These are phyloP conservation scores for Fusarium transvaalense DNA, from an alignment of 2,329 filamentous ascomycete genomes.

Conservation along the genomic window DNA sequence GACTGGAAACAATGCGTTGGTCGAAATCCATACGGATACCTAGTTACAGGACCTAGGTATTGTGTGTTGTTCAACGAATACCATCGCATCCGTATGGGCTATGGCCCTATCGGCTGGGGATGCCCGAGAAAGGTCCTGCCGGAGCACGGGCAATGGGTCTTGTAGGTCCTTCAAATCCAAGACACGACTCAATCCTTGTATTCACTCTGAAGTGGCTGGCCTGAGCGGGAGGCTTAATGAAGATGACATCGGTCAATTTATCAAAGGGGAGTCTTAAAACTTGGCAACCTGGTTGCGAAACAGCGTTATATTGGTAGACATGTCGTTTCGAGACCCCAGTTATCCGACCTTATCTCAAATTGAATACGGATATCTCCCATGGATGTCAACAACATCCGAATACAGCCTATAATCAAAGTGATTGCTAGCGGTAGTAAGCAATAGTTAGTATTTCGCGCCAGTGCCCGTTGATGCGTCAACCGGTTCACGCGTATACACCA, in stretches of 20 bases:
- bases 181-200: constrained; percentile 32
- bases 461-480: constrained; percentile 43
- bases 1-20: constrained; percentile 9
- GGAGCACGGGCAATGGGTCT: constrained; percentile 20
- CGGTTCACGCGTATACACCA: constrained; percentile 25
- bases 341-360: constrained; percentile 1
- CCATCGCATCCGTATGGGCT: constrained; percentile 26
- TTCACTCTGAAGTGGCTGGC: constrained; percentile 21
- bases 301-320: constrained; percentile 36
- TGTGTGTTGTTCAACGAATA: neutral
- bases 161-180: constrained; percentile 28
- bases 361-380: constrained; percentile 17
- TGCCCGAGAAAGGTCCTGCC: constrained; percentile 23
- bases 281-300: constrained; percentile 39
- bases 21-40: too few relatives aligned
- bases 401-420: constrained; percentile 1
- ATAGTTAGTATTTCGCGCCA: constrained; percentile 9
- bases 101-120: constrained; percentile 36
- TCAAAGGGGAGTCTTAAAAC: constrained; percentile 29
- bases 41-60: neutral
- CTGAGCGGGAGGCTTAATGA: constrained; percentile 31
- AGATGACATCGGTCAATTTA: constrained; percentile 29
- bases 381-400: constrained; percentile 20
- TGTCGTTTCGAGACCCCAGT: constrained; percentile 36
- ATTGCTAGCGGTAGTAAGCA: neutral